Conservation (phyloP, 257 asterid genomes). For the Perilla frutescens region DNA sequence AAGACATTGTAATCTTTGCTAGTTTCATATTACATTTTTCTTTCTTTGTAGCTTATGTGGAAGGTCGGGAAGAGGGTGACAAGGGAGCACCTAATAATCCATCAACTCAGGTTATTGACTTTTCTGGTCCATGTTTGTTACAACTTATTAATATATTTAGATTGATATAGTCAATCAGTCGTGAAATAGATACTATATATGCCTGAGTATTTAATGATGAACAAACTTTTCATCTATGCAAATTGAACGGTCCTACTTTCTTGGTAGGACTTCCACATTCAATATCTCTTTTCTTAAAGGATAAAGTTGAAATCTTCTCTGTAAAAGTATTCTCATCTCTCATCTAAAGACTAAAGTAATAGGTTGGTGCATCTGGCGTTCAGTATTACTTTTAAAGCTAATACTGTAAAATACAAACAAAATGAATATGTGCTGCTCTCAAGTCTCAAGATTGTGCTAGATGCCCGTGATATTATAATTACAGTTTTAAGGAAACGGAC, state of each 20-base stretch:
- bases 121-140: constrained; percentile 27
- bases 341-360: constrained; percentile 17
- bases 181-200: background rate
- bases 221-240: background rate
- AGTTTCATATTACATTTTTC: constrained; percentile 13
- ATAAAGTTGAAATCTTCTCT: background rate
- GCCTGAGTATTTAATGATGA: background rate
- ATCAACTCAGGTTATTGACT: constrained; percentile 71
- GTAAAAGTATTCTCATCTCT: background rate
- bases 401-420: background rate
- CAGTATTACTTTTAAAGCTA: constrained; percentile 10
- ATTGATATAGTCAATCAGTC: background rate
- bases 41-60: constrained; percentile 69
- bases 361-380: background rate
- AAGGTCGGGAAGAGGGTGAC: constrained; percentile 87
- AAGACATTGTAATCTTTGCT: constrained; percentile 21
- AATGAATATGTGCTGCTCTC: background rate
- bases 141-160: background rate
- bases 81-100: constrained; percentile 74
- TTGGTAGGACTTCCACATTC: background rate
- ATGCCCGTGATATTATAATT: background rate
- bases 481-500: background rate
- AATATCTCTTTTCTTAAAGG: background rate
- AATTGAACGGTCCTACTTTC: constrained; percentile 1
- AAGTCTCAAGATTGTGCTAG: background rate